Evolutionary conservation across 2,329 filamentous ascomycete genomes (phyloP), one percentile per base, ranked within the genome.

Genomic region (Penicillium italicum): DNA sequence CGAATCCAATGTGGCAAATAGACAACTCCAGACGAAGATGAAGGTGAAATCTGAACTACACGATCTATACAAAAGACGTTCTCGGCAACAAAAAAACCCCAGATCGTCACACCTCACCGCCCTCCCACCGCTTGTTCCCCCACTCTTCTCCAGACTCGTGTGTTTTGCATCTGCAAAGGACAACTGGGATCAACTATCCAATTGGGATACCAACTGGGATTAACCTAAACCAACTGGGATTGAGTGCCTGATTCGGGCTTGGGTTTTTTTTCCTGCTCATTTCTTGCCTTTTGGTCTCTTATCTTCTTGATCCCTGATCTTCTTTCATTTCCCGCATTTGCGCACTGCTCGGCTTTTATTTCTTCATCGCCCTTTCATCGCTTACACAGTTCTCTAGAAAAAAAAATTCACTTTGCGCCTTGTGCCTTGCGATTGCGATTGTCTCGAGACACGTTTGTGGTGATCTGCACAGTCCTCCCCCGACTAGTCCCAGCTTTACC

Each of bases 101-200:
- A 50, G 42, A 43, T 54, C 61, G 53, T 51, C 54, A 46, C 53
- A 20, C 14, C 43, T 61, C 50, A 60, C 50, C 52, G 58, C 57
- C 49, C 52, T 28, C 53, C 59, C 63, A 61, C 63, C 57, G 58
- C 59, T 57, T 61, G 45, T 64, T 60, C 37, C 50, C 50, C 41
- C 47, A 48, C 38, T 40, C 47, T 45, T 56, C 56, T 56, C 57
- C 49, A 20, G 31, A 16, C 18, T 31, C 42, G 1, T 28, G 38
- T 37, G 24, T 34, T 50, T 46, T 38, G 30, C 43, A 43, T 50
- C 47, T 30, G 28, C 24, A 18, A 24, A 31, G 5, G 12, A 9
- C 4, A 44, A 44, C 12, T 31, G n/a, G 11, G 40, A 36, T 37
- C 28, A 26, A 36, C 14, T 31, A 40, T 41, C 22, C 4, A 44